Evolutionary conservation across 805 yeast species (phyloP).

Genomic region (Saccharomycopsis babjevae): DNA sequence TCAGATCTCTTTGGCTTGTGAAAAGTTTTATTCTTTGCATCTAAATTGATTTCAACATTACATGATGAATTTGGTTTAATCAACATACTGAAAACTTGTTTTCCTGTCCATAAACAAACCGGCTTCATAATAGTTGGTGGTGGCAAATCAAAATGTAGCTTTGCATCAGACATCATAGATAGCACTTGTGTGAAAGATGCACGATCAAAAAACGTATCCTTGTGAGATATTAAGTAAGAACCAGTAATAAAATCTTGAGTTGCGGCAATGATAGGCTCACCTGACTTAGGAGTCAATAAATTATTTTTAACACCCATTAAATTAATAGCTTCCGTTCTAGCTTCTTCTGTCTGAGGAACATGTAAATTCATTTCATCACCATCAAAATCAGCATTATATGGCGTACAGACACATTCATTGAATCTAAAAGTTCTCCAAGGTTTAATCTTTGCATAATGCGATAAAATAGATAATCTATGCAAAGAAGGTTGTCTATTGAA

Average conservation of each 20-base stretch:
- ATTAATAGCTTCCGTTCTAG: slow-evolving; percentile 96
- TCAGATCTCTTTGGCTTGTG: slow-evolving; percentile 59
- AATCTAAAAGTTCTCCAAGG: slow-evolving; percentile 98
- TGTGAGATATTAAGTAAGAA: slow-evolving; percentile 82
- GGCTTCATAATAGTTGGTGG: slow-evolving; percentile 94
- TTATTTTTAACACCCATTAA: slow-evolving; percentile 97
- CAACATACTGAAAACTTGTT: slow-evolving; percentile 82
- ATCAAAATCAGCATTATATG: slow-evolving; percentile 98
- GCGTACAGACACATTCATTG: slow-evolving; percentile 98
- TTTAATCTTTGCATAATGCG: slow-evolving; percentile 91
- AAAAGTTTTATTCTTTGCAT: slow-evolving; percentile 89
- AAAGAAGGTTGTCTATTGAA: slow-evolving; percentile 97
- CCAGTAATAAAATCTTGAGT: slow-evolving; percentile 99
- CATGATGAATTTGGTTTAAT: slow-evolving; percentile 72
- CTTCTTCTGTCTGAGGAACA: slow-evolving; percentile 98
- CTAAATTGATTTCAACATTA: slow-evolving; percentile 79
- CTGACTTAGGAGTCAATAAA: slow-evolving; percentile 89
- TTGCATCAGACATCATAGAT: slow-evolving; percentile 94
- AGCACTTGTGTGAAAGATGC: slow-evolving; percentile 73
- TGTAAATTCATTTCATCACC: slow-evolving; percentile 99
- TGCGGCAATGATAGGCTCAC: slow-evolving; percentile 99
- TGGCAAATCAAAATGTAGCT: slow-evolving; percentile 80
- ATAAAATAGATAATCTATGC: slow-evolving; percentile 85
- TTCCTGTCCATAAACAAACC: slow-evolving; percentile 89
- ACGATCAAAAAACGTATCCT: slow-evolving; percentile 87